These are phyloP conservation scores for Exophiala dermatitidis DNA, from an alignment of 2,329 filamentous ascomycete species.

Conservation along the genomic window DNA sequence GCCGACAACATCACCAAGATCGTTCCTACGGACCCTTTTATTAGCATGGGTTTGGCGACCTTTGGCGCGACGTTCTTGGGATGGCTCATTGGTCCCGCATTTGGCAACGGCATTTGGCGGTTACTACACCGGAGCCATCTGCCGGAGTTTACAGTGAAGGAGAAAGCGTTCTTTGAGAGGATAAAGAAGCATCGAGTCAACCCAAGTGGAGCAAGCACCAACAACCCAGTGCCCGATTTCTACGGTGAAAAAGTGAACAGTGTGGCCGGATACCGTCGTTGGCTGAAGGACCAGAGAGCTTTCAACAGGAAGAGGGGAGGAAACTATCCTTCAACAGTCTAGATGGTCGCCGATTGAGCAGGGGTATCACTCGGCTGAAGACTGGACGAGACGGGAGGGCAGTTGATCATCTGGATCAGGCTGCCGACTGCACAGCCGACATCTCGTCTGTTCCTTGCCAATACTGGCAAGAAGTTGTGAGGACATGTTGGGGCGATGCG, in stretches of 20 bases:
- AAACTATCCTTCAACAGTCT: constrained; percentile 16
- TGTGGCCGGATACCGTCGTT: constrained; percentile 82
- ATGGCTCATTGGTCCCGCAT: constrained; percentile 77
- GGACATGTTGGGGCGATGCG: background rate
- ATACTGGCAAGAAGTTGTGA: background rate
- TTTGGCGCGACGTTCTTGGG: constrained; percentile 70
- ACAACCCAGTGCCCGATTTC: constrained; percentile 93
- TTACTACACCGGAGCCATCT: constrained; percentile 57
- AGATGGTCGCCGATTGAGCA: background rate
- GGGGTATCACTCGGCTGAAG: background rate
- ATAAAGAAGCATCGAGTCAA: constrained; percentile 91
- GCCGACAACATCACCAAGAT: constrained; percentile 25
- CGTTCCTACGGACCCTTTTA: constrained; percentile 64
- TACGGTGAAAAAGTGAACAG: constrained; percentile 98
- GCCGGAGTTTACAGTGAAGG: constrained; percentile 54
- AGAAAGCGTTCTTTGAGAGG: constrained; percentile 84
- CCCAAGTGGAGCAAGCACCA: constrained; percentile 76
- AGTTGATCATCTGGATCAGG: too few relatives aligned
- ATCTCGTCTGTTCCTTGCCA: background rate
- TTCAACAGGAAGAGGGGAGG: constrained; percentile 78
- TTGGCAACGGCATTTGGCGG: constrained; percentile 76
- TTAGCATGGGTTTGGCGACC: constrained; percentile 74
- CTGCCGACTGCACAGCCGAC: too few relatives aligned
- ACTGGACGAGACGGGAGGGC: too few relatives aligned
- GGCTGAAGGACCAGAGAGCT: constrained; percentile 94